Base-by-base conservation (phyloP, 148 eudicot genomes). In the Dianthus caryophyllus region DNA sequence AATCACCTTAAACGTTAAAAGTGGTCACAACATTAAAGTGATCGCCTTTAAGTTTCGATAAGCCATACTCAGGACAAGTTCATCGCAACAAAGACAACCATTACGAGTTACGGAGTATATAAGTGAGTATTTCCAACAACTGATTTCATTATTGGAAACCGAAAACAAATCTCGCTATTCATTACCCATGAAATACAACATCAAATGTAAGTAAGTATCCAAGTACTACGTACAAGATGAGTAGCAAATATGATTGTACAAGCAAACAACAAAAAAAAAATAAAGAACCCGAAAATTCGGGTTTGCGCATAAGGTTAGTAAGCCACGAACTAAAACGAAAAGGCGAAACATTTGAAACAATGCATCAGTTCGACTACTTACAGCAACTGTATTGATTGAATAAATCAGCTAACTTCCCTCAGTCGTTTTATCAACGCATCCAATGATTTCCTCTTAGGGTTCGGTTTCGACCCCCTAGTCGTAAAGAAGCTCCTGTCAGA, bases 371-470 rank as follows among this genome's bases (percentile, higher is more conserved):
- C n/a, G 79, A 54, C 74, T 79, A 73, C 83, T 69, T 80, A 74
- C 84, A 84, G 75, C 44, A n/a, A 58, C 65, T 50, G 64, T 49
- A 70, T 31, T 53, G 51, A 70, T 31, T 53, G 51, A 46, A 20
- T 59, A 33, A n/a, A 76, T 83, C 73, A 94, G 81, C 88, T 94
- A 49, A 84, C 96, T 73, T 94, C 98, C 80, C 84, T 90, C 70
- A 94, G 96, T 68, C 96, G 80, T 71, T 82, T 94, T 9, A 94
- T 90, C 82, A 94, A 83, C 17, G 87, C 67, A 74, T 94, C 98
- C 66, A 94, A 78, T 31, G 98, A 90, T 68, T 94, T 94, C 82
- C 80, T 89, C 77, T 90, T 94, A 0, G 96, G 95, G 67, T 94
- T 94, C 61, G 78, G 87, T 78, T 69, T 87, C 41, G 85, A 70